Conservation (phyloP, 352 stramenopile genomes). For the Globisporangium takayamanum region DNA sequence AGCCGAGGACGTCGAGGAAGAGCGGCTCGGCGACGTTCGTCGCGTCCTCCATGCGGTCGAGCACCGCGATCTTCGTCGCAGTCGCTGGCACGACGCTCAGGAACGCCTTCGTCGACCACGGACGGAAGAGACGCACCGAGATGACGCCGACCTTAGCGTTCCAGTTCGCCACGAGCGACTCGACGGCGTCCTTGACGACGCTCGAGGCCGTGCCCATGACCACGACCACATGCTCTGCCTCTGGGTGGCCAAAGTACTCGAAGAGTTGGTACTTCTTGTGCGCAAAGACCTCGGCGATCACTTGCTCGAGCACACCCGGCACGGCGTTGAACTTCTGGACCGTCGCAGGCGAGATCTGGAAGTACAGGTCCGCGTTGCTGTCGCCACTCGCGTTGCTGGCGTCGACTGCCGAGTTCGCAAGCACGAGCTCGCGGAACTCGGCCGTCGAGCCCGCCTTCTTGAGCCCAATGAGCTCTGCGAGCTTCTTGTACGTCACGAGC, state of each 20-base stretch:
- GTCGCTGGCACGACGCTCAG: conserved; percentile 65
- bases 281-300: conserved; percentile 72
- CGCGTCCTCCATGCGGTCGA: conserved; percentile 88
- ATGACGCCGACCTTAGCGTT: conserved; percentile 82
- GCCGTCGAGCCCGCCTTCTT: conserved; percentile 31
- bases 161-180: conserved; percentile 82
- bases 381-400: conserved; percentile 22
- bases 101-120: conserved; percentile 80
- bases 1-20: conserved; percentile 90
- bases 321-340: conserved; percentile 79
- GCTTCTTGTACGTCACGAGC: conserved; percentile 60
- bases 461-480: conserved; percentile 63
- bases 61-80: conserved; percentile 80
- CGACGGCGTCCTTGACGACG: conserved; percentile 85
- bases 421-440: conserved; percentile 62
- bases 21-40: conserved; percentile 86
- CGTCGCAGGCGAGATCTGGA: conserved; percentile 85
- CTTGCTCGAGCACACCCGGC: conserved; percentile 60
- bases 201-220: conserved; percentile 88
- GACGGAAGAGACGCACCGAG: conserved; percentile 88
- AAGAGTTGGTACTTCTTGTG: conserved; percentile 87
- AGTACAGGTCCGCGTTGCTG: conserved; percentile 88
- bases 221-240: conserved; percentile 85
- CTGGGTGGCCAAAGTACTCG: conserved; percentile 85
- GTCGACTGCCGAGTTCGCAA: conserved; percentile 42